Evolutionary conservation across 176 grass and related monocot species (phyloP), one percentile per base, ranked within the genome.

Genomic region (Bromus sterilis): DNA sequence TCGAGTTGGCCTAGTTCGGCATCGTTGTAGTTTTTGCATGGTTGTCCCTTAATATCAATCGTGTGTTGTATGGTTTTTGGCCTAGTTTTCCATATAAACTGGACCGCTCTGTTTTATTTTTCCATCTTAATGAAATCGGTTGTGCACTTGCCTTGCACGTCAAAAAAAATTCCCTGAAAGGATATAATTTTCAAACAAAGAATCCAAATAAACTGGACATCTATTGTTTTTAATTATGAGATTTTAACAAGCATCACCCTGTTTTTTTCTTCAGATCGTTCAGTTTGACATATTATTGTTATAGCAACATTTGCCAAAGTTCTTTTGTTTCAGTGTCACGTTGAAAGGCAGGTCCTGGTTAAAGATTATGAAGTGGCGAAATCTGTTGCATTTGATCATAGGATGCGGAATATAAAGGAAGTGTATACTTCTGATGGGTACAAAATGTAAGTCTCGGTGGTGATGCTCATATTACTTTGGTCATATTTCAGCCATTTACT

Each of bases 341-440:
- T 80, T 65, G 95, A 97, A 83, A 91, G 95, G 61, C 86, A 91
- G 77, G 88, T 97, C 30, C 92, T 97, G 80, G 95, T 94, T 80
- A 86, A n/a, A 69, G 90, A 97, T 53, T 85, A 97, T 85, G 86
- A 87, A 91, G 74, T 72, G 16, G 95, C 81, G 43, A 94, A 76
- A 74, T 92, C 86, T 78, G 78, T 97, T 83, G 95, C 92, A 83
- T 97, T 97, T 86, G 90, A 94, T 36, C 48, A 85, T 77, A 77
- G 81, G 61, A 82, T 92, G 59, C 66, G 25, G 34, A 97, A 97
- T 85, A 20, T 94, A 83, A 97, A 91, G 83, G 94, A 97, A 64
- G 94, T 94, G 44, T 97, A 92, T 83, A 89, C 89, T 73, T 92
- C 89, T 63, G 90, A 97, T 92, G 94, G 94, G 36, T 92, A 33